Conservation (phyloP, 768 basidiomycete species). For the Agaricus subrufescens region DNA sequence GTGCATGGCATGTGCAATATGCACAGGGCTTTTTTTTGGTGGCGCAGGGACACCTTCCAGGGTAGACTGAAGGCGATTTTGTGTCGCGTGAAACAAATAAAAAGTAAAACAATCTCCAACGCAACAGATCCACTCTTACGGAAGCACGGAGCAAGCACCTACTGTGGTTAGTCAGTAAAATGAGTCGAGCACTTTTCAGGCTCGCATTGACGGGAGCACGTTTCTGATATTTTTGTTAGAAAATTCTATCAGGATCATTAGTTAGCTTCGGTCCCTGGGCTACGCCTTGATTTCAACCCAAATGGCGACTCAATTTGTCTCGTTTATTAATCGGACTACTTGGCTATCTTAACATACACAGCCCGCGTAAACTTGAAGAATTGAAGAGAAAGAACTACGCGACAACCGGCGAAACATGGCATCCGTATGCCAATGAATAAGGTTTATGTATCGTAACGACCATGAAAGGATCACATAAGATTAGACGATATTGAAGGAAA, state of each 20-base stretch:
- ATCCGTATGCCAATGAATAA: not conserved
- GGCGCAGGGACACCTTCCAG: too few species aligned
- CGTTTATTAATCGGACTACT: too few species aligned
- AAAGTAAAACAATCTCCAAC: too few species aligned
- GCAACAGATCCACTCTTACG: too few species aligned
- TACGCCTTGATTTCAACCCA: not conserved
- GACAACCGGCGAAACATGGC: not conserved
- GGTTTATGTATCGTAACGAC: not conserved
- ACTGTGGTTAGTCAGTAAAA: not conserved
- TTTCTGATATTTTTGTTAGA: not conserved
- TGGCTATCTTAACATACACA: too few species aligned
- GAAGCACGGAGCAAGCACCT: not conserved
- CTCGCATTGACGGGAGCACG: not conserved
- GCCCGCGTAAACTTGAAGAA: not conserved
- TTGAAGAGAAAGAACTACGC: not conserved
- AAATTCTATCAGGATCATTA: not conserved
- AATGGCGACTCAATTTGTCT: not conserved
- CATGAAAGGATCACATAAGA: too few species aligned
- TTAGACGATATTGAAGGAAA: not conserved
- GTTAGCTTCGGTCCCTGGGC: not conserved
- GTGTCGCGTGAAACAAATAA: too few species aligned
- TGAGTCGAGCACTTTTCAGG: not conserved
- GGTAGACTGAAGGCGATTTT: too few species aligned
- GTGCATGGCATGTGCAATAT: too few species aligned
- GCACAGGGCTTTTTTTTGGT: too few species aligned